A percentile compares a stretch with the other conserved stretches of the same genome.
These are phyloP conservation scores for Fusarium euwallaceae DNA, from an alignment of 2,329 filamentous ascomycete genomes.

Conservation along the genomic window DNA sequence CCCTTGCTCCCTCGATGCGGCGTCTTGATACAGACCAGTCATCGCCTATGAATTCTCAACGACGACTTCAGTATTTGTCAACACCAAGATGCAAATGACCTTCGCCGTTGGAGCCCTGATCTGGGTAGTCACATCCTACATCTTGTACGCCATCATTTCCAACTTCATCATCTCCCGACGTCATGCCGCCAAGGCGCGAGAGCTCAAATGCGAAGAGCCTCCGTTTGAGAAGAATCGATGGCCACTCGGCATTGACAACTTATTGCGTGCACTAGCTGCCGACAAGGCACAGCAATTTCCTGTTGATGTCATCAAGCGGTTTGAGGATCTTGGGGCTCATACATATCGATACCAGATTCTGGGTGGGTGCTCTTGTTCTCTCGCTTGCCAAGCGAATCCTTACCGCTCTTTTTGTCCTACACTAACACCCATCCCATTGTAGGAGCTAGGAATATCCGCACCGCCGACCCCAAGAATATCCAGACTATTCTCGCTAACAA, in stretches of 20 bases:
- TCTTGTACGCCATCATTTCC: neutral
- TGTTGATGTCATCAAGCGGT: neutral
- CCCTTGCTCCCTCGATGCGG: neutral
- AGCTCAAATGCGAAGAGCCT: neutral
- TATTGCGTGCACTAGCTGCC: neutral
- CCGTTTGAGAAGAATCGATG: neutral
- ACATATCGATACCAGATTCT: neutral
- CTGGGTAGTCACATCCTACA: neutral
- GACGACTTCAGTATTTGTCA: neutral
- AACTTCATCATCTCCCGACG: neutral
- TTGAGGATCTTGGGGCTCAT: neutral
- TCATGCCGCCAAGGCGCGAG: neutral
- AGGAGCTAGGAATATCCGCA: neutral
- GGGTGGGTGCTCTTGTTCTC: neutral
- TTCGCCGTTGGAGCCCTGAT: neutral
- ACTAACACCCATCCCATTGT: neutral
- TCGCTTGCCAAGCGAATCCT: neutral
- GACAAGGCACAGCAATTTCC: neutral
- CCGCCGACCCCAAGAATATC: constrained; percentile 11
- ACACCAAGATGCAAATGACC: neutral
- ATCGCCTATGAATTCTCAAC: too few species aligned
- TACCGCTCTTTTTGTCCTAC: neutral
- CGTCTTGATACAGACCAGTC: neutral
- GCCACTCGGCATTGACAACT: neutral
- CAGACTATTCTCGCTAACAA: constrained; percentile 8